phyloP scores from a whole-genome alignment of 1,284 basidiomycete genomes.

The Cutaneotrichosporon spelunceum region DNA sequence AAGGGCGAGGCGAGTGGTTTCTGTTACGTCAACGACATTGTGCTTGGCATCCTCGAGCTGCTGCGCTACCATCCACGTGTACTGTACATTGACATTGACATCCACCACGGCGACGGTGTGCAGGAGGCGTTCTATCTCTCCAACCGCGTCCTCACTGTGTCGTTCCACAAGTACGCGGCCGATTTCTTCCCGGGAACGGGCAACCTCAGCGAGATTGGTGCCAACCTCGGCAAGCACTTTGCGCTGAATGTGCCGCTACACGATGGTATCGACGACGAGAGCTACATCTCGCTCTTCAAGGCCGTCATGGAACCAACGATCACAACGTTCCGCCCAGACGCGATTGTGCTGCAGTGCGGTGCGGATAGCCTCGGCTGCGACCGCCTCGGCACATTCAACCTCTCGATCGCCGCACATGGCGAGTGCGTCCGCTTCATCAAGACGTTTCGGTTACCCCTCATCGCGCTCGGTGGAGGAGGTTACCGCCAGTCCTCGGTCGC shows the following conservation, averaged over 20 bases:
- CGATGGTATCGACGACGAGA: constrained; percentile 96
- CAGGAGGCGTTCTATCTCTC: constrained; percentile 97
- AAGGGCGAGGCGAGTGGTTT: constrained; percentile 94
- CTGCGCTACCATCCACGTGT: constrained; percentile 84
- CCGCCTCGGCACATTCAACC: constrained; percentile 92
- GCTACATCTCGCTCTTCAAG: constrained; percentile 93
- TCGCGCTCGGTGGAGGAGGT: constrained; percentile 91
- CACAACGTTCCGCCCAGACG: constrained; percentile 78
- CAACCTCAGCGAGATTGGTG: constrained; percentile 80
- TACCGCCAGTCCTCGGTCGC: constrained; percentile 83
- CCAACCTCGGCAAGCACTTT: constrained; percentile 89
- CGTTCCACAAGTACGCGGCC: constrained; percentile 98
- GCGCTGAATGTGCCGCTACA: constrained; percentile 91
- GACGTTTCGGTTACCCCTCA: constrained; percentile 80
- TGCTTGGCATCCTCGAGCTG: constrained; percentile 86
- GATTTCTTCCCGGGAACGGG: constrained; percentile 98
- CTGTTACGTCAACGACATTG: constrained; percentile 95
- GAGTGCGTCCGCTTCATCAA: constrained; percentile 97
- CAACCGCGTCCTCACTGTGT: constrained; percentile 96
- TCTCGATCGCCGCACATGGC: constrained; percentile 98
- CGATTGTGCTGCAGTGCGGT: constrained; percentile 95
- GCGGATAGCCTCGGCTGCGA: constrained; percentile 95
- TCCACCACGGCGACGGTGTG: constrained; percentile 94
- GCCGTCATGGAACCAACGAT: constrained; percentile 93
- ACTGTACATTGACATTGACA: constrained; percentile 94